Base-by-base conservation (phyloP, 2,329 filamentous ascomycete genomes). In the Onygena corvina region DNA sequence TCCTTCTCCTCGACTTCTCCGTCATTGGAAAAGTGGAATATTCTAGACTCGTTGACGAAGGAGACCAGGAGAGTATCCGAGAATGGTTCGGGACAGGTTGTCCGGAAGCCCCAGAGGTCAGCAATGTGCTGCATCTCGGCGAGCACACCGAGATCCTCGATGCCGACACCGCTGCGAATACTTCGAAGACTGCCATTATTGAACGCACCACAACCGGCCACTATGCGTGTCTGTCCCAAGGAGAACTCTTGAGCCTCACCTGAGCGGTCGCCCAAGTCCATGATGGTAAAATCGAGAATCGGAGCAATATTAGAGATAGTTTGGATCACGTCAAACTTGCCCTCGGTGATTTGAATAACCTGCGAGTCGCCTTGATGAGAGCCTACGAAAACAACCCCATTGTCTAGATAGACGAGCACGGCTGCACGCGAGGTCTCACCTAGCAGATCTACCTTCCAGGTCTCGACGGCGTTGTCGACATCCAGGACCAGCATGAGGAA, bases 361-460 rank as follows among this genome's bases (percentile, higher is more conserved):
- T 95, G 88, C 1, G 87, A 93, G 64, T 98, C 86, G 30, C 90
- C 90, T 58, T 92, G 84, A 63, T 95, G 89, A 1, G 90, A 95
- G 8, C 86, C 92, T 34, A 98, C 74, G 62, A 94, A 96, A 9
- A 95, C 72, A 42, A 83, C 71, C 0, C 82, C 77, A 4, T 60
- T 65, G 7, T 66, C 67, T 5, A 95, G 73, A 60, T 93, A 92
- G 0, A 94, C 81, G 36, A 98, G 68, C 11, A 75, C 80, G 4
- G 81, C 84, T 7, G 90, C 86, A 56, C 86, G 77, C 11, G 88
- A 86, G 0, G 84, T 89, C 44, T 65, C 66, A 3, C 79, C 80
- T 16, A 94, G 74, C 18, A 75, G 69, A 46, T 79, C 75, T 16
- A 95, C 72, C 48, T 81, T 77, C 75, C 93, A 84, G 18, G 77